Evolutionary conservation across 2,329 filamentous ascomycete genomes (phyloP), one percentile per base, ranked within the genome.

Genomic region (Neoascochyta sp.): DNA sequence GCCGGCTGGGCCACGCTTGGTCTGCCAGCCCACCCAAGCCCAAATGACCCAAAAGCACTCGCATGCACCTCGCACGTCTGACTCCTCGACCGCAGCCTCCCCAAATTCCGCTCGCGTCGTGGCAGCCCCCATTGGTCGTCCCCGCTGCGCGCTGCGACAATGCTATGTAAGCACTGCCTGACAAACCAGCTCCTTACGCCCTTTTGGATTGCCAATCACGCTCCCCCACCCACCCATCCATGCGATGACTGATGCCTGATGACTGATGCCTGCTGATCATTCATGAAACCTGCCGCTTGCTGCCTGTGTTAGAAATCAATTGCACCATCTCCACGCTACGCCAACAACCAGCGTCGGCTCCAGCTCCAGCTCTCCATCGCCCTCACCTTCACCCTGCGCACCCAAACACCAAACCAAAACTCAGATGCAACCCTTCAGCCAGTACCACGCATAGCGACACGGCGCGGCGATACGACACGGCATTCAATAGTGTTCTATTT

Each of bases 131-230:
- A 51, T 52, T 54, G 49, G 45, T 25, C 29, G 31, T 17, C 17
- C 11, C 16, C 13, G 27, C 26, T 32, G n/a, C n/a, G n/a, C n/a
- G n/a, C n/a, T n/a, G n/a, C n/a, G n/a, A n/a, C n/a, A n/a, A n/a
- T 27, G 46, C 41, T 49, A 50, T 50, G 47, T 46, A 29, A 52
- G 19, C 22, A 11, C 22, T 52, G 51, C 48, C 54, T 47, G 50
- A 48, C 36, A 53, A 53, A n/a, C n/a, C n/a, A n/a, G n/a, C n/a
- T n/a, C n/a, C n/a, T n/a, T n/a, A n/a, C n/a, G n/a, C n/a, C n/a
- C n/a, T n/a, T 49, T 43, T 29, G 32, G 27, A 46, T 43, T 54
- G 51, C 52, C 50, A 54, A 52, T 52, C 29, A 15, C 26, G n/a
- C 10, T 32, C 21, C 17, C n/a, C 22, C 29, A 33, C 20, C 18